Conservation (phyloP, 179 eudicot species). For the Beta macrorhiza region DNA sequence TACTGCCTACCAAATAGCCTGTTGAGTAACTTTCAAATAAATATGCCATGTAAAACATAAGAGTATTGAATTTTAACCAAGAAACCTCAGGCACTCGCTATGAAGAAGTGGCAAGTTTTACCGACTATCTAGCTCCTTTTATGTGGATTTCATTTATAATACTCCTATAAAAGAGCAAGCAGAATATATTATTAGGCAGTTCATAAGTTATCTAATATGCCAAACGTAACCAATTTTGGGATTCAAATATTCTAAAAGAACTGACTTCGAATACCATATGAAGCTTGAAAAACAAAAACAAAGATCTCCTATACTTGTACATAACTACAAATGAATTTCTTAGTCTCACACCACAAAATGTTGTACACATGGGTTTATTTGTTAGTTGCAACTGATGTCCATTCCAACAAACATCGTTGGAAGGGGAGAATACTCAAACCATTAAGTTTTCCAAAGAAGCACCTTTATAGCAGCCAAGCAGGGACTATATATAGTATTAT, state of each 20-base stretch:
- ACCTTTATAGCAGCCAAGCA: not conserved
- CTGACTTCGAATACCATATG: not conserved
- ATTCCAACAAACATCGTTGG: not conserved
- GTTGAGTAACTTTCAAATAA: not conserved
- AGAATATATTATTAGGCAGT: not conserved
- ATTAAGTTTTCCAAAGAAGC: not conserved
- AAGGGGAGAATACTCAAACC: not conserved
- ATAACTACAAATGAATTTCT: not conserved
- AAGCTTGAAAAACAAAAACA: not conserved
- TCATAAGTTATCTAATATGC: not conserved
- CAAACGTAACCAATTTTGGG: not conserved
- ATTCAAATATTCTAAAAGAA: not conserved
- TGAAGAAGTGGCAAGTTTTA: not conserved
- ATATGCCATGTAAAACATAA: not conserved
- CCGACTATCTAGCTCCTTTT: not conserved
- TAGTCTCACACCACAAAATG: not conserved
- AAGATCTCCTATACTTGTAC: not conserved
- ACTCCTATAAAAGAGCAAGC: not conserved
- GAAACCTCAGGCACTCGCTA: not conserved
- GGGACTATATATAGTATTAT: too few relatives aligned
- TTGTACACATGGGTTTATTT: not conserved
- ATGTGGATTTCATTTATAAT: not conserved
- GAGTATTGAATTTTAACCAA: not conserved
- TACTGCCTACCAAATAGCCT: too few relatives aligned
- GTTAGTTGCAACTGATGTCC: not conserved